A percentile compares a stretch with the other conserved stretches of the same genome.
Evolutionary conservation across 164 flowering plant species (phyloP).

Genomic region (Litsea cubeba): DNA sequence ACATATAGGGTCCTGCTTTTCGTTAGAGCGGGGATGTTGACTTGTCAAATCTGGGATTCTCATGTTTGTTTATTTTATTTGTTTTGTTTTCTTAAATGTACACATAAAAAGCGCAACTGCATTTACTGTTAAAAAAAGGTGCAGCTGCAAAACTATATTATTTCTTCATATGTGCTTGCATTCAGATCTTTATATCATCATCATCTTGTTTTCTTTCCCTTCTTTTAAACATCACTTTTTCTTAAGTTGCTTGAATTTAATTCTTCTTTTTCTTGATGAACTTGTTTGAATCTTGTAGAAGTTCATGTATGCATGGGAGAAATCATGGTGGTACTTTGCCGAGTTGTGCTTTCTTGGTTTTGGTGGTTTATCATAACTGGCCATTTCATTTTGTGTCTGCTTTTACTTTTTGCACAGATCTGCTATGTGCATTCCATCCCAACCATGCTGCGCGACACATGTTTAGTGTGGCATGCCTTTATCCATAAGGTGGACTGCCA

Average conservation of each 20-base stretch:
- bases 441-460: background rate
- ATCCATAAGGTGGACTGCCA: background rate
- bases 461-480: background rate
- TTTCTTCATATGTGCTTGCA: background rate
- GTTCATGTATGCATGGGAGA: background rate
- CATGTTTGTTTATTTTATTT: too few species aligned
- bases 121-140: too few species aligned
- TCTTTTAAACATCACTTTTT: too few species aligned
- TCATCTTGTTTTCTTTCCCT: too few species aligned
- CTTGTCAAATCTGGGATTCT: too few species aligned
- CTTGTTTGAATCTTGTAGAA: background rate
- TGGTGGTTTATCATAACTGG: background rate
- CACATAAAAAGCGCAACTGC: too few species aligned
- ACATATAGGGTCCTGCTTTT: background rate
- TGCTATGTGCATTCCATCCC: background rate
- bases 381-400: background rate
- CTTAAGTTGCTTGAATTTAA: too few species aligned
- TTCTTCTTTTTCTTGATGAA: too few species aligned
- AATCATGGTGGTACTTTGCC: background rate
- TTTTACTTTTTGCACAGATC: background rate
- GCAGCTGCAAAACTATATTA: too few species aligned
- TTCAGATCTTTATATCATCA: background rate
- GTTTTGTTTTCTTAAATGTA: too few species aligned
- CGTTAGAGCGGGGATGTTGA: background rate
- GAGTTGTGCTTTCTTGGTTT: background rate